Evolutionary conservation across 192 early-diverging fungal species (phyloP).

Genomic region (Rhizoclosmatium globosum): DNA sequence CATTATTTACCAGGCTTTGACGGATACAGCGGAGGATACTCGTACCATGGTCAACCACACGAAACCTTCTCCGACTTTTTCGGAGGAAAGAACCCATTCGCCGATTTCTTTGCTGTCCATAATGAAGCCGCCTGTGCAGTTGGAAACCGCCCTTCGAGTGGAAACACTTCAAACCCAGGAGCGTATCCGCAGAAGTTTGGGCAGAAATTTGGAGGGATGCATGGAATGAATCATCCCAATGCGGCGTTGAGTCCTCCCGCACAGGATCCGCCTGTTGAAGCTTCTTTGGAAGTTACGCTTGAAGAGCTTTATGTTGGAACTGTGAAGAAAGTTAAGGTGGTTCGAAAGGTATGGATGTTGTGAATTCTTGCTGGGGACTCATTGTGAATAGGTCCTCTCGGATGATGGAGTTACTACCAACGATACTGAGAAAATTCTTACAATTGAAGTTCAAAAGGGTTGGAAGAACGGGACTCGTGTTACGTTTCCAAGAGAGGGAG

Average conservation of each 20-base stretch:
- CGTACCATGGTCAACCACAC: conserved; percentile 59
- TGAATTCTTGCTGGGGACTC: background rate
- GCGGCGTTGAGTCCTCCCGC: conserved; percentile 36
- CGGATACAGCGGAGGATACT: conserved; percentile 58
- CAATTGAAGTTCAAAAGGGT: conserved; percentile 57
- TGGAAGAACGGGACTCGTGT: conserved; percentile 60
- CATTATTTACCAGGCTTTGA: conserved; percentile 42
- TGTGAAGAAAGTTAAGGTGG: conserved; percentile 62
- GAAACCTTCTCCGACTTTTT: conserved; percentile 61
- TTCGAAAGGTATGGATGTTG: conserved; percentile 50
- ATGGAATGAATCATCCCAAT: conserved; percentile 57
- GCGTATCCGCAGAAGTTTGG: conserved; percentile 55
- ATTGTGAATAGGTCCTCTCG: conserved; percentile 51
- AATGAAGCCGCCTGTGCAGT: conserved; percentile 27
- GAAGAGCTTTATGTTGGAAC: conserved; percentile 64
- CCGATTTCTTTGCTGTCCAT: conserved; percentile 42
- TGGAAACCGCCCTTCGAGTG: conserved; percentile 8
- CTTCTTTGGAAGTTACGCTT: conserved; percentile 52
- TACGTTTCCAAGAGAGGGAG: conserved; percentile 61
- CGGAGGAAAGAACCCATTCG: conserved; percentile 64
- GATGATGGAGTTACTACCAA: conserved; percentile 63
- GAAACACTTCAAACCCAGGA: background rate
- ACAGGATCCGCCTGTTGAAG: conserved; percentile 53
- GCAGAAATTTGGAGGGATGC: conserved; percentile 61
- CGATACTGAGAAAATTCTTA: conserved; percentile 52